Evolutionary conservation across 2,329 filamentous ascomycete species (phyloP), one percentile per base, ranked within the genome.

Genomic region (Reticulascus tulasneorum): DNA sequence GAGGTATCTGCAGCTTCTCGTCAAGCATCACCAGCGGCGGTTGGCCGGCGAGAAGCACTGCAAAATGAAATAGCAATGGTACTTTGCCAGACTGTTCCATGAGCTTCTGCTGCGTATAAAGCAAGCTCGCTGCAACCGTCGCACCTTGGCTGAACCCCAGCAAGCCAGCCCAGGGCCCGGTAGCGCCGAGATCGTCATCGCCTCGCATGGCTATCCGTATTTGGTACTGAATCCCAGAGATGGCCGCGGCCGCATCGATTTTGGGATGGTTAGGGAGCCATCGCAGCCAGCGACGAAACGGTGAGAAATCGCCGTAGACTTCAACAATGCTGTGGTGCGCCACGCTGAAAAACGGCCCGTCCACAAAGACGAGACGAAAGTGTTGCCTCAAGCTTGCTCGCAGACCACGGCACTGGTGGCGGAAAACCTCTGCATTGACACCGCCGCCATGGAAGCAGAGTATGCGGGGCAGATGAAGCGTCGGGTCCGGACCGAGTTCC

Each of bases 1-100:
- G 16, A 6, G 35, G 42, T 25, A 54, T 22, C 29, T 29, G 40
- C 48, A 55, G 9, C 49, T 35, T 19, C 42, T 48, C 9, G 69
- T 67, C 66, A 31, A 79, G 59, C 30, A 64, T 64, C 11, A 77
- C 70, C 30, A 82, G 47, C 3, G 81, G 80, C 29, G 67, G 72
- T n/a, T 79, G 62, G 1, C 78, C 81, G 2, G 80, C 79, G 35
- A 84, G 60, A 24, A 82, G 49, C 4, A 84, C 66, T 0, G 66
- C 79, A 52, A 84, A 84, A 35, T 67, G 66, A 59, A 72, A 84
- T n/a, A 63, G 53, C 53, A n/a, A n/a, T n/a, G 28, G 48, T 56
- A 9, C 48, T 47, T n/a, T n/a, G n/a, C n/a, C n/a, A n/a, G n/a
- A n/a, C n/a, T n/a, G n/a, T n/a, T n/a, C n/a, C n/a, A n/a, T n/a